A percentile compares a stretch with the other conserved stretches of the same genome.
phyloP scores from a whole-genome alignment of 2,329 filamentous ascomycete species.

The Ceratocystis destructans region DNA sequence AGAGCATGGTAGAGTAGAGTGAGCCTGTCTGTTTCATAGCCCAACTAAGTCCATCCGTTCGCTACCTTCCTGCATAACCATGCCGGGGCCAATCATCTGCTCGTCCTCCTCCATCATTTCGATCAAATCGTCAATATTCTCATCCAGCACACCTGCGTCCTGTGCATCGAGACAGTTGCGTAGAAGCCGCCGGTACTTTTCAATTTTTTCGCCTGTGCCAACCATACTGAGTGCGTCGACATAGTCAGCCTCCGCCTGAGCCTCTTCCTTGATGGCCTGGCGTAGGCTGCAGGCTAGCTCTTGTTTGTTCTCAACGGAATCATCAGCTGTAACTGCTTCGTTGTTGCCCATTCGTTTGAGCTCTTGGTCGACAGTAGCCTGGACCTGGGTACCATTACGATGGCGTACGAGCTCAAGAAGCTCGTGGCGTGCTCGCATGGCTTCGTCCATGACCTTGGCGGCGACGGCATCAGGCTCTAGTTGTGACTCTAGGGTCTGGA shows the following conservation, averaged over 20 bases:
- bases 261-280: slow-evolving; percentile 44
- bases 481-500: slow-evolving; percentile 41
- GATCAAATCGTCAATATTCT: slow-evolving; percentile 46
- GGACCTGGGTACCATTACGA: slow-evolving; percentile 40
- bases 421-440: slow-evolving; percentile 35
- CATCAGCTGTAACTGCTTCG: slow-evolving; percentile 14
- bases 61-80: slow-evolving; percentile 25
- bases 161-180: slow-evolving; percentile 53
- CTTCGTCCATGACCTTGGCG: slow-evolving; percentile 38
- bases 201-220: slow-evolving; percentile 58
- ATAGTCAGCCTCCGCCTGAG: slow-evolving; percentile 51
- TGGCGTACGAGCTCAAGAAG: slow-evolving; percentile 37
- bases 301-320: slow-evolving; percentile 40
- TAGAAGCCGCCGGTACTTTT: slow-evolving; percentile 57
- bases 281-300: slow-evolving; percentile 44
- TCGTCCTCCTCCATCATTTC: slow-evolving; percentile 50
- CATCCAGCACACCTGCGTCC: slow-evolving; percentile 54
- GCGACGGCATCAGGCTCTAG: slow-evolving; percentile 43
- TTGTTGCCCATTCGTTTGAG: slow-evolving; percentile 40
- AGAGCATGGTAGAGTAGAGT: background rate
- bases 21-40: background rate
- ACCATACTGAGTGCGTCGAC: slow-evolving; percentile 54
- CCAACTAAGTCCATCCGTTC: slow-evolving; percentile 24
- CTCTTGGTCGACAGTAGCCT: slow-evolving; percentile 34
- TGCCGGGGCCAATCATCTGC: slow-evolving; percentile 29